Conservation (phyloP, 257 asterid genomes). For the Vinca minor region DNA sequence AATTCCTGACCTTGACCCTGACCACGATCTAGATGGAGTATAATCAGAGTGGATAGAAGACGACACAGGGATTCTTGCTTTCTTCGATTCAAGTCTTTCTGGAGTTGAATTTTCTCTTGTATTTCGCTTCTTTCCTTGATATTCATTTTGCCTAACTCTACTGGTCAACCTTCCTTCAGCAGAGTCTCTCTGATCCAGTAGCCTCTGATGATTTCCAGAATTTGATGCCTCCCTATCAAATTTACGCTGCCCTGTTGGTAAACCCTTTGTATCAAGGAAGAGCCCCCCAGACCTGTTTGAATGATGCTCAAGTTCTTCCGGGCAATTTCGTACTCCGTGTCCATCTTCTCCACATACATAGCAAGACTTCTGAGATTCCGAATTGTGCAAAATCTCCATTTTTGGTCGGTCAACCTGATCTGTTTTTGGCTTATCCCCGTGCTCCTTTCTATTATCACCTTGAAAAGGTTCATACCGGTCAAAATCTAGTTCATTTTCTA, state of each 20-base stretch:
- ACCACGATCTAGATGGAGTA: constrained; percentile 29
- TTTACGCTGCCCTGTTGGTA: constrained; percentile 18
- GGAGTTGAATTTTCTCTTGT: constrained; percentile 17
- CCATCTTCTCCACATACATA: constrained; percentile 31
- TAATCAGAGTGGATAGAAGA: constrained; percentile 31
- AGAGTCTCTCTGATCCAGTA: constrained; percentile 25
- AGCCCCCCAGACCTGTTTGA: constrained; percentile 15
- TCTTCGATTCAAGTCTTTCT: constrained; percentile 24
- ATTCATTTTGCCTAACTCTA: constrained; percentile 20
- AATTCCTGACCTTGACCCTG: constrained; percentile 23
- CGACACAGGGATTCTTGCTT: constrained; percentile 29
- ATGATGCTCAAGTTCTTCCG: constrained; percentile 15
- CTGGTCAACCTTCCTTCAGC: constrained; percentile 15
- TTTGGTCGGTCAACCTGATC: constrained; percentile 10
- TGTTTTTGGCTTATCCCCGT: constrained; percentile 19
- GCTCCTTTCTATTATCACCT: constrained; percentile 29
- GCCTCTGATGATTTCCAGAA: constrained; percentile 15
- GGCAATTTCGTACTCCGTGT: constrained; percentile 25
- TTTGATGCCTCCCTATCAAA: constrained; percentile 17
- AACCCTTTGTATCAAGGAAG: constrained; percentile 8
- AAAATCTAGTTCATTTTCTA: constrained; percentile 31
- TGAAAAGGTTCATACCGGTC: constrained; percentile 48
- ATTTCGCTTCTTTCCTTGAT: constrained; percentile 27
- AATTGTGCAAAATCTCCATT: not conserved
- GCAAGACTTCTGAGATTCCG: constrained; percentile 20